A percentile compares a stretch with the other conserved stretches of the same genome.
Evolutionary conservation across 2,329 filamentous ascomycete species (phyloP).

Genomic region (Epichloe typhina): DNA sequence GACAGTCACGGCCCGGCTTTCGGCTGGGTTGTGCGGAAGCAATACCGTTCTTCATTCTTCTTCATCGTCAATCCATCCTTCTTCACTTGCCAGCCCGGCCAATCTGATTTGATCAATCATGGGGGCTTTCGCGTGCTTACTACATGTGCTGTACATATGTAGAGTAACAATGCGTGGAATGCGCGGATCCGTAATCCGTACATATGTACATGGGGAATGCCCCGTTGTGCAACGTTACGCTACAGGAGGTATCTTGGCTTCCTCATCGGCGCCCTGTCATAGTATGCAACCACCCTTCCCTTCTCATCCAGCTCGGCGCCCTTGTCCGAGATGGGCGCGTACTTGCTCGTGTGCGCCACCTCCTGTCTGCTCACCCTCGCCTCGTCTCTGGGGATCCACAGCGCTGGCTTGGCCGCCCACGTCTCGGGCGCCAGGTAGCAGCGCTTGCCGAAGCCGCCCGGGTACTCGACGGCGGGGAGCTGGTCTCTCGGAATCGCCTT

Average conservation of each 20-base stretch:
- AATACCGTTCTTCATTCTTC: no score
- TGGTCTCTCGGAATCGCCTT: slow-evolving; percentile 50
- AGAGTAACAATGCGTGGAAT: slow-evolving; percentile 20
- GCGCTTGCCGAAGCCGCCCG: slow-evolving; percentile 34
- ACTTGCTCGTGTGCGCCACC: slow-evolving; percentile 53
- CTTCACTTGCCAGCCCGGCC: no score
- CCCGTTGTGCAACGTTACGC: background rate
- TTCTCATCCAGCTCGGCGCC: slow-evolving; percentile 21
- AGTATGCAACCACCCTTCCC: slow-evolving; percentile 21
- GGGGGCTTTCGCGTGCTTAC: no score
- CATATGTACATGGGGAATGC: slow-evolving; percentile 21
- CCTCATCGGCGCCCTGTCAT: slow-evolving; percentile 26
- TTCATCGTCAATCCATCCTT: no score
- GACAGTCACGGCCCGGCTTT: background rate
- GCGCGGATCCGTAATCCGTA: no score
- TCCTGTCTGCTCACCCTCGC: slow-evolving; percentile 68
- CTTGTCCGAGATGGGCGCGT: slow-evolving; percentile 64
- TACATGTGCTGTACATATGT: no score
- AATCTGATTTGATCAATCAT: no score
- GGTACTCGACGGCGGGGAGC: slow-evolving; percentile 29
- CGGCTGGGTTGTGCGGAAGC: no score
- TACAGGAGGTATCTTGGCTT: slow-evolving; percentile 26
- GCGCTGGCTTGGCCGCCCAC: slow-evolving; percentile 49
- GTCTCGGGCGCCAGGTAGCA: slow-evolving; percentile 52
- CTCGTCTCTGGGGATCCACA: slow-evolving; percentile 77